A percentile compares a stretch with the other conserved stretches of the same genome.
Conservation (phyloP, 2,329 filamentous ascomycete species). For the Atkinsonella hypoxylon region DNA sequence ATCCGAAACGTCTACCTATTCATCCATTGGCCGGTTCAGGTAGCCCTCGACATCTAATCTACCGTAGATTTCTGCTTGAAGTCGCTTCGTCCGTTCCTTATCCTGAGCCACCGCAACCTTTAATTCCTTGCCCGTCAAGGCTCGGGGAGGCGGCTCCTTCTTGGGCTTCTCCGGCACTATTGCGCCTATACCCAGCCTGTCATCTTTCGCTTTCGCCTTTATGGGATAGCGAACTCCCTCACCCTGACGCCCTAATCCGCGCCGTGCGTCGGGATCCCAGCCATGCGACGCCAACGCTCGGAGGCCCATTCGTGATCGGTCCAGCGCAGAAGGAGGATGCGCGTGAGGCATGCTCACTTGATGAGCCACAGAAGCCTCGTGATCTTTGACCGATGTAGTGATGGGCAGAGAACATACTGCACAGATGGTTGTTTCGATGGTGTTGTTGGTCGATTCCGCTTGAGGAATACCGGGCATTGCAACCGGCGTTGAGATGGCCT, state of each 20-base stretch:
- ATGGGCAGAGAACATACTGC: conserved; percentile 25
- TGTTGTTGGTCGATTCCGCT: not conserved
- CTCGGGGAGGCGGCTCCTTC: conserved; percentile 40
- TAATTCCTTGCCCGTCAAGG: conserved; percentile 43
- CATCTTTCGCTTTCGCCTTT: conserved; percentile 58
- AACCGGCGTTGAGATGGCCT: conserved; percentile 8
- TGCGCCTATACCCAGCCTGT: conserved; percentile 62
- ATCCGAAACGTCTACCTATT: not conserved
- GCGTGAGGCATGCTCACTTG: conserved; percentile 59
- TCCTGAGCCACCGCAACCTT: conserved; percentile 32
- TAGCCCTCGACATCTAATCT: conserved; percentile 68
- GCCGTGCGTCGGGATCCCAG: conserved; percentile 62
- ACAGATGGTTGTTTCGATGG: conserved; percentile 15
- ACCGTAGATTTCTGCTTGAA: conserved; percentile 62
- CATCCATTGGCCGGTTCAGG: conserved; percentile 34
- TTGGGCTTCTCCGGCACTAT: conserved; percentile 16
- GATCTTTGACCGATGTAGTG: conserved; percentile 23
- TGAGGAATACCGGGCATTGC: conserved; percentile 8
- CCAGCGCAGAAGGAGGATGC: conserved; percentile 59
- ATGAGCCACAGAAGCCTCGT: conserved; percentile 55
- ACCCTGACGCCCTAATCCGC: conserved; percentile 58
- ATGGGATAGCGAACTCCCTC: conserved; percentile 68
- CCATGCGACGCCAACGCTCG: conserved; percentile 53
- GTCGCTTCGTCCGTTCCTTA: conserved; percentile 45
- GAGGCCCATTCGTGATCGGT: conserved; percentile 59